Evolutionary conservation across 1,139 yeast species (phyloP).

Genomic region (Yamadazyma friedrichii): DNA sequence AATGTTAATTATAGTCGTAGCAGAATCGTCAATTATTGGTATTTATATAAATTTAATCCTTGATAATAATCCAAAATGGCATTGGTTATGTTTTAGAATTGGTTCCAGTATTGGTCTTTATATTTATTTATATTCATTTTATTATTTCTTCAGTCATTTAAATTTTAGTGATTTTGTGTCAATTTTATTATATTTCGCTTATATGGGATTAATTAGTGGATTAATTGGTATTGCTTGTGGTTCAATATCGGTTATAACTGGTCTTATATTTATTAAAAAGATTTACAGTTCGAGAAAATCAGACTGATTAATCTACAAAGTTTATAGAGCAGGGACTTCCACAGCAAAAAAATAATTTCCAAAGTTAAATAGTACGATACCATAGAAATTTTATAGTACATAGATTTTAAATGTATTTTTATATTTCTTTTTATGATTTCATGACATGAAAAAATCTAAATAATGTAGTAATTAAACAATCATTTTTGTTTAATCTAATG

Average conservation of each 20-base stretch:
- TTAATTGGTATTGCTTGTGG: slow-evolving; percentile 75
- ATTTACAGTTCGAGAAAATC: slow-evolving; percentile 59
- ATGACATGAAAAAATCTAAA: background rate
- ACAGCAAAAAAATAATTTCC: background rate
- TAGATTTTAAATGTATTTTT: slow-evolving; percentile 1
- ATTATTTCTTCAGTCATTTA: slow-evolving; percentile 58
- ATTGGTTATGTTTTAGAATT: slow-evolving; percentile 76
- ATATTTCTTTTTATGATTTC: slow-evolving; percentile 1
- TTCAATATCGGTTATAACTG: slow-evolving; percentile 66
- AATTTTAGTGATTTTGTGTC: slow-evolving; percentile 70
- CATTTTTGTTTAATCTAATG: slow-evolving; percentile 65
- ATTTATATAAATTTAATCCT: slow-evolving; percentile 60
- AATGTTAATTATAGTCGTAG: slow-evolving; percentile 59
- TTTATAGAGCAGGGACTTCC: too few relatives aligned
- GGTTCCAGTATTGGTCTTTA: slow-evolving; percentile 76
- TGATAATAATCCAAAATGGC: slow-evolving; percentile 71
- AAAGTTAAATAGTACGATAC: background rate
- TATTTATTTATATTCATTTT: slow-evolving; percentile 64
- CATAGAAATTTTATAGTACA: background rate
- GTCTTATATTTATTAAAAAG: slow-evolving; percentile 56
- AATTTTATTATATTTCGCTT: slow-evolving; percentile 64
- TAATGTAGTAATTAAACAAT: background rate
- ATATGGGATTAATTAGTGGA: slow-evolving; percentile 63
- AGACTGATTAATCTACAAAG: slow-evolving; percentile 32
- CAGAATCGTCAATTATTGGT: slow-evolving; percentile 74